These are phyloP conservation scores for Borovskyia barvae DNA, from an alignment of 208 protist species.

Conservation along the genomic window DNA sequence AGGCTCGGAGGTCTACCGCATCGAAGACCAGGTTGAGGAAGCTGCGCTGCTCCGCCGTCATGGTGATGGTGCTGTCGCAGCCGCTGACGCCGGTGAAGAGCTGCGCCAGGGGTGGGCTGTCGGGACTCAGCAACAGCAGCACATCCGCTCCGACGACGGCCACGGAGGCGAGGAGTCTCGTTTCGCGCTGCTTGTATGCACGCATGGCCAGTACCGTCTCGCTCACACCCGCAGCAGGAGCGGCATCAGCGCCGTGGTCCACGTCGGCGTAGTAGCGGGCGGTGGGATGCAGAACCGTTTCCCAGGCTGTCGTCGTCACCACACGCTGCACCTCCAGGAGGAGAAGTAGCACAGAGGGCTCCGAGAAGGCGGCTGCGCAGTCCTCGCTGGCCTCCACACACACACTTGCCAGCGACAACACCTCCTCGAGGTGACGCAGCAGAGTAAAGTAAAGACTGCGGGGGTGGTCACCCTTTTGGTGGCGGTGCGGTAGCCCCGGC, in stretches of 20 bases:
- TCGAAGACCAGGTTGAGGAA: conserved; percentile 50
- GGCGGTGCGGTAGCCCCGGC: not conserved
- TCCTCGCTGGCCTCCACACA: conserved; percentile 55
- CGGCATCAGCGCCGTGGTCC: not conserved
- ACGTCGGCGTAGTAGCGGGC: conserved; percentile 17
- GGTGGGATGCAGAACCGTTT: conserved; percentile 34
- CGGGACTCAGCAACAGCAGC: conserved; percentile 50
- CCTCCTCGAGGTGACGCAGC: conserved; percentile 47
- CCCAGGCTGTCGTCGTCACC: conserved; percentile 31
- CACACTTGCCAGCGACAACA: conserved; percentile 39
- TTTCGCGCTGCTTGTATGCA: conserved; percentile 42
- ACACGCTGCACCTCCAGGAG: conserved; percentile 36
- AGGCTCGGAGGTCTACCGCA: conserved; percentile 27
- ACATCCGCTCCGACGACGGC: conserved; percentile 39
- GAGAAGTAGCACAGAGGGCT: conserved; percentile 11
- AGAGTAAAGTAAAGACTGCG: conserved; percentile 33
- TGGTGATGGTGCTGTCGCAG: not conserved
- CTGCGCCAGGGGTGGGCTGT: conserved; percentile 37
- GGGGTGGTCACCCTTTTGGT: conserved; percentile 1
- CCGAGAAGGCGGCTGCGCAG: conserved; percentile 38
- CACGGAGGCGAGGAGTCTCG: conserved; percentile 38
- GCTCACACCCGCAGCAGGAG: not conserved
- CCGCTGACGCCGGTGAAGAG: conserved; percentile 16
- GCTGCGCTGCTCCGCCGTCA: conserved; percentile 41
- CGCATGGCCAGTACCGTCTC: conserved; percentile 27